Conservation (phyloP, 2,329 filamentous ascomycete species). For the Rhexocercosporidium sp. region DNA sequence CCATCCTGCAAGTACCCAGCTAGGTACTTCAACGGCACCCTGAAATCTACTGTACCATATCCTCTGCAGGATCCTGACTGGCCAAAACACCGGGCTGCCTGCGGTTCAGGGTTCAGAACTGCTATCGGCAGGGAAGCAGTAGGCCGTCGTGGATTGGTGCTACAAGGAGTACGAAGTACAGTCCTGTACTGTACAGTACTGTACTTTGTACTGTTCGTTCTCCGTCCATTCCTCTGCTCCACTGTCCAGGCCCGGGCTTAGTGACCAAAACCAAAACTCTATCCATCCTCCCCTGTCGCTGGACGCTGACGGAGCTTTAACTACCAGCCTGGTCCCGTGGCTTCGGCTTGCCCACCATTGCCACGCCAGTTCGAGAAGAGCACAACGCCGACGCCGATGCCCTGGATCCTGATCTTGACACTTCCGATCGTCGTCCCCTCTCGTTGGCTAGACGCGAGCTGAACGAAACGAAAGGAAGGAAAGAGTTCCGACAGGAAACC, state of each 20-base stretch:
- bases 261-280: background rate
- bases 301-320: constrained; percentile 8
- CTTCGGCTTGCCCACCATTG: background rate
- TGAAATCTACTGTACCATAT: background rate
- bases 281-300: background rate
- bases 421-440: background rate
- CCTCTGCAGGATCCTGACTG: background rate
- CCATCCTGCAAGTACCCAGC: background rate
- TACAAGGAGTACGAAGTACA: too few species aligned
- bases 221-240: too few species aligned
- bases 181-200: too few species aligned
- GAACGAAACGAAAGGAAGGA: background rate
- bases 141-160: background rate
- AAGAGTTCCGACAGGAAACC: background rate
- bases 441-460: background rate
- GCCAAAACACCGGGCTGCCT: background rate
- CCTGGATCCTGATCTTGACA: constrained; percentile 2
- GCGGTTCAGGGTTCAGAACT: constrained; percentile 7
- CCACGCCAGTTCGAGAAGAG: background rate
- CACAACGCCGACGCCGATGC: constrained; percentile 6
- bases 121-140: constrained; percentile 12
- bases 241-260: constrained; percentile 6
- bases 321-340: constrained; percentile 12
- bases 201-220: too few species aligned
- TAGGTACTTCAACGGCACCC: background rate